Percentiles rank a stretch among this genome's conserved stretches.
These are phyloP conservation scores for Cucurbitaria berberidis DNA, from an alignment of 2,329 filamentous ascomycete species.

Conservation along the genomic window DNA sequence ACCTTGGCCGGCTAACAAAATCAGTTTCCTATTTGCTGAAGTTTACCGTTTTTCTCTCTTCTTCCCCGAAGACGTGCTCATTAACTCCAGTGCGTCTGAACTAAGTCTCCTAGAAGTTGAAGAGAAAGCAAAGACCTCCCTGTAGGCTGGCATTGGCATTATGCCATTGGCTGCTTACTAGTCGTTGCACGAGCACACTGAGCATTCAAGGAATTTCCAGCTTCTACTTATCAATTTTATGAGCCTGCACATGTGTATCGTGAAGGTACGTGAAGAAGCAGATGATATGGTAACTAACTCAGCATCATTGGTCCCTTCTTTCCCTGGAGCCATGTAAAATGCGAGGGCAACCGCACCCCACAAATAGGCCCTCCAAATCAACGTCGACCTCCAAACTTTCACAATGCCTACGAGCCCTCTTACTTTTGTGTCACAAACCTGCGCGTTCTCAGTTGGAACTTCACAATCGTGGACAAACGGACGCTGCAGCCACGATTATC, in stretches of 20 bases:
- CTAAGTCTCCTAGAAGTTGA: background rate
- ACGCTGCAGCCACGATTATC: background rate
- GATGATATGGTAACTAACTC: background rate
- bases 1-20: too few relatives aligned
- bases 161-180: too few relatives aligned
- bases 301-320: constrained; percentile 7
- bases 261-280: background rate
- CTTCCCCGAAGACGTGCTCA: background rate
- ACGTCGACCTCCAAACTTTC: background rate
- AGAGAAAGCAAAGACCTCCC: background rate
- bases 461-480: background rate
- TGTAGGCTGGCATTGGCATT: too few relatives aligned
- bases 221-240: too few relatives aligned
- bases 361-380: background rate
- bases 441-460: background rate
- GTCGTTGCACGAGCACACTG: too few relatives aligned
- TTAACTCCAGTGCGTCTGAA: background rate
- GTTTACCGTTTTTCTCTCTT: too few relatives aligned
- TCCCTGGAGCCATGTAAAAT: background rate
- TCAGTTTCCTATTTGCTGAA: too few relatives aligned
- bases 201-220: too few relatives aligned
- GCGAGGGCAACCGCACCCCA: constrained; percentile 3
- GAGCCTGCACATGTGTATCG: background rate
- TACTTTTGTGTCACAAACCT: background rate
- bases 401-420: background rate